A percentile compares a stretch with the other conserved stretches of the same genome.
Conservation (phyloP, 2,329 filamentous ascomycete genomes). For the Sporothrix curviconia region DNA sequence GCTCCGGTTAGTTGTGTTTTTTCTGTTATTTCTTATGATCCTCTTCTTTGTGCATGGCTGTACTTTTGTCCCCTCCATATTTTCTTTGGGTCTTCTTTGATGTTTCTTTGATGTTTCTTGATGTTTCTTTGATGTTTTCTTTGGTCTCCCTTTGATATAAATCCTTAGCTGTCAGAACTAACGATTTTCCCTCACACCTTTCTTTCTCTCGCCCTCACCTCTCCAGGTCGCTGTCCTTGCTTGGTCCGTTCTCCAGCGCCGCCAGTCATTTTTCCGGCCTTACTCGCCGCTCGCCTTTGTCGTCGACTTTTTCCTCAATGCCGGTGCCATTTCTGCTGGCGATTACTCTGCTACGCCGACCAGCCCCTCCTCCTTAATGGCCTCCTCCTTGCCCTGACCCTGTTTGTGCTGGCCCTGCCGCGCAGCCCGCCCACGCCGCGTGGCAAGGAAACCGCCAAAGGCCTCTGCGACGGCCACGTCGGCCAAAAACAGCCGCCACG, state of each 20-base stretch:
- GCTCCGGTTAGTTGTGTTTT: conserved; percentile 61
- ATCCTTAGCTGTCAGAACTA: neutral
- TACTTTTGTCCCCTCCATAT: too few relatives aligned
- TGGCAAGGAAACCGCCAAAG: conserved; percentile 39
- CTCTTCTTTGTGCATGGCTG: neutral
- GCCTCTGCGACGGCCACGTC: conserved; percentile 20
- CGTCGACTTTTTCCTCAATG: conserved; percentile 83
- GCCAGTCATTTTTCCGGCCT: conserved; percentile 74
- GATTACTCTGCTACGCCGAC: conserved; percentile 74
- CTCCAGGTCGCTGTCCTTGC: conserved; percentile 69
- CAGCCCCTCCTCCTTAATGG: conserved; percentile 66
- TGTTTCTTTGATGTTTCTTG: neutral
- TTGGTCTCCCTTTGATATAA: neutral
- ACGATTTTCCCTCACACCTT: neutral
- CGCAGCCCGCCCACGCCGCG: conserved; percentile 24
- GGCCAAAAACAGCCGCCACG: conserved; percentile 21
- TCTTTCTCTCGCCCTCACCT: neutral
- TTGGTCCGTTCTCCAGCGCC: conserved; percentile 83
- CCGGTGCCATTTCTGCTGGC: conserved; percentile 75
- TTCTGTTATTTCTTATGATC: conserved; percentile 4
- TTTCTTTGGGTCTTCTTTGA: neutral
- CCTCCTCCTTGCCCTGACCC: conserved; percentile 65
- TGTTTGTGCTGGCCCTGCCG: conserved; percentile 53
- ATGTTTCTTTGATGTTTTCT: neutral
- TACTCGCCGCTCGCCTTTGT: conserved; percentile 62